These are phyloP conservation scores for Globisporangium apiculatum DNA, from an alignment of 352 stramenopile species.

Conservation along the genomic window DNA sequence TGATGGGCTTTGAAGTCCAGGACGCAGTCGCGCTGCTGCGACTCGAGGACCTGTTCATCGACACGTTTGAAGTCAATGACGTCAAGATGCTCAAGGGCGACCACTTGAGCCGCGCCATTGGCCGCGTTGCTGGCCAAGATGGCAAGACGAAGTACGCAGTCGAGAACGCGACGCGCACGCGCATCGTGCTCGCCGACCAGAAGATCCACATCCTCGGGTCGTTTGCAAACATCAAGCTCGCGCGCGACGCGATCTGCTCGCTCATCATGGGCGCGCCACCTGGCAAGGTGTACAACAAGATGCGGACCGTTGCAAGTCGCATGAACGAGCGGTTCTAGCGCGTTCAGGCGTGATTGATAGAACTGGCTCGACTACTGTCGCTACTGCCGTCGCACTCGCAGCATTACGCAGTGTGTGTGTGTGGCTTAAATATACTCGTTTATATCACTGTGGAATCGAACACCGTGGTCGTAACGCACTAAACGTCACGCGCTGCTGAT, in stretches of 20 bases:
- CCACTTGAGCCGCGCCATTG: slow-evolving; percentile 98
- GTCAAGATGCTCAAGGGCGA: slow-evolving; percentile 97
- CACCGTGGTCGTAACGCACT: too few relatives aligned
- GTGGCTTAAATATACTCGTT: neutral
- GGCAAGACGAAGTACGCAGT: slow-evolving; percentile 99
- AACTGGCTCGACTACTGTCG: too few relatives aligned
- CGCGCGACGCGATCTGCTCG: slow-evolving; percentile 87
- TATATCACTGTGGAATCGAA: too few relatives aligned
- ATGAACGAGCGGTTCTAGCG: slow-evolving; percentile 96
- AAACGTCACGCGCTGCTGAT: too few relatives aligned
- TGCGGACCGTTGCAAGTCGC: slow-evolving; percentile 97
- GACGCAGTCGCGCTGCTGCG: slow-evolving; percentile 96
- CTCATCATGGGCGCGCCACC: slow-evolving; percentile 96
- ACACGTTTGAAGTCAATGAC: slow-evolving; percentile 98
- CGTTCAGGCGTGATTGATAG: neutral
- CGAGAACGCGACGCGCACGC: slow-evolving; percentile 98
- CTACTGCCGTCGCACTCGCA: neutral
- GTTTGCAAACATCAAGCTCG: slow-evolving; percentile 98
- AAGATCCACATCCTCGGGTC: slow-evolving; percentile 98
- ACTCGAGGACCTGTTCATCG: slow-evolving; percentile 98
- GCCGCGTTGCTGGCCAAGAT: slow-evolving; percentile 97
- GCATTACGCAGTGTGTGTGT: neutral
- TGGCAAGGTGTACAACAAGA: slow-evolving; percentile 99
- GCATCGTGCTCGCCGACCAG: slow-evolving; percentile 98
- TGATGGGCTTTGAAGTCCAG: slow-evolving; percentile 99